These are phyloP conservation scores for Boletus subparvulus DNA, from an alignment of 768 basidiomycete genomes.

Conservation along the genomic window DNA sequence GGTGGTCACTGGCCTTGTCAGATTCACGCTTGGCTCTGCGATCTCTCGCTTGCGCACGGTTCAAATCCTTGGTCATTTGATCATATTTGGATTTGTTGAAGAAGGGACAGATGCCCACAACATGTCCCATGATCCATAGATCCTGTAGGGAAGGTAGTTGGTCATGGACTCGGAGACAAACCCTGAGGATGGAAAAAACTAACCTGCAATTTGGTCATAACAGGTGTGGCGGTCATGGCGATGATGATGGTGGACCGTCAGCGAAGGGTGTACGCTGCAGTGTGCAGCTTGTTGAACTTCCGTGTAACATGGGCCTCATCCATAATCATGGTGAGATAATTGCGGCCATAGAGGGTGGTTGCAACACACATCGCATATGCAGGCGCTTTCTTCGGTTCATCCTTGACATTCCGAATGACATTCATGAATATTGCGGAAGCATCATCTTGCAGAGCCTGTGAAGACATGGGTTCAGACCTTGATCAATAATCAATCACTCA, in stretches of 20 bases:
- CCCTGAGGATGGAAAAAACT: too few species aligned
- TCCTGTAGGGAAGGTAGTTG: too few species aligned
- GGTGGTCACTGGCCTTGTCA: not conserved
- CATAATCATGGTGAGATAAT: not conserved
- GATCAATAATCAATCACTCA: too few species aligned
- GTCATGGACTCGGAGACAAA: too few species aligned
- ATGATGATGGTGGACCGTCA: fast-evolving
- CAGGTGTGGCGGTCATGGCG: not conserved
- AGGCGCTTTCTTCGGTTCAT: too few species aligned
- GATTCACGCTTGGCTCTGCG: not conserved
- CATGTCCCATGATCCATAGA: slow-evolving; percentile 2
- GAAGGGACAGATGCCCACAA: not conserved
- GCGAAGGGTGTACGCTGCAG: not conserved
- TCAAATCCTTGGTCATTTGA: not conserved
- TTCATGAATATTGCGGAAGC: not conserved
- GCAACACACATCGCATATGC: fast-evolving
- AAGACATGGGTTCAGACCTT: too few species aligned
- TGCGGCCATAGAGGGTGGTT: not conserved
- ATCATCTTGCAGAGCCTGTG: not conserved
- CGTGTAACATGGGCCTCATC: not conserved
- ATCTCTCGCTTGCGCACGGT: not conserved
- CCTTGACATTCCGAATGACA: not conserved
- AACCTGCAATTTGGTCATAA: slow-evolving; percentile 10
- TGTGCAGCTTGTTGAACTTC: slow-evolving; percentile 4
- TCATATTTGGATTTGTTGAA: fast-evolving